Conservation (phyloP, 805 yeast species). For the Kurtzmaniella cleridarum region DNA sequence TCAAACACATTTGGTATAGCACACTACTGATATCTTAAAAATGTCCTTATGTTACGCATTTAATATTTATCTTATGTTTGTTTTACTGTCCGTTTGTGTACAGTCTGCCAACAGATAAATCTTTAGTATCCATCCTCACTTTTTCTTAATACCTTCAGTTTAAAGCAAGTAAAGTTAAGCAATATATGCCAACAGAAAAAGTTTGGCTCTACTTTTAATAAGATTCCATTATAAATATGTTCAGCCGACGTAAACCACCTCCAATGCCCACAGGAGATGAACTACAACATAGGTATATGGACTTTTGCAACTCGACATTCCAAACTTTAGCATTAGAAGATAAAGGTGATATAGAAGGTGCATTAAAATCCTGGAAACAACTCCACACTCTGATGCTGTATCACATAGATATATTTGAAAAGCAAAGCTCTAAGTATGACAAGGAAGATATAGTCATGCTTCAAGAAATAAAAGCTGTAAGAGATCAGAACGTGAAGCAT, state of each 20-base stretch:
- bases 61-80: not conserved
- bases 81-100: not conserved
- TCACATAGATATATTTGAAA: conserved; percentile 52
- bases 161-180: no score
- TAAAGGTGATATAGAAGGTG: conserved; percentile 43
- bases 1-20: no score
- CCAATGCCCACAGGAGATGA: conserved; percentile 47
- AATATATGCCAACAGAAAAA: no score
- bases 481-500: conserved; percentile 41
- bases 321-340: conserved; percentile 57
- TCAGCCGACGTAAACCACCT: conserved; percentile 54
- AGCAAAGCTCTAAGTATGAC: conserved; percentile 22
- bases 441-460: conserved; percentile 21
- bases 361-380: conserved; percentile 69
- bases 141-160: no score
- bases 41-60: not conserved
- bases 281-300: conserved; percentile 56
- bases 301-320: conserved; percentile 55
- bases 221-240: conserved; percentile 25
- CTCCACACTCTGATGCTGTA: conserved; percentile 57
- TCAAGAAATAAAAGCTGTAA: conserved; percentile 28
- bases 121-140: no score
- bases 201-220: no score
- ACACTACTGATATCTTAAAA: no score
- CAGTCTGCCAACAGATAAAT: no score